These are phyloP conservation scores for Austroboletus niveus DNA, from an alignment of 1,284 basidiomycete species.

Conservation along the genomic window DNA sequence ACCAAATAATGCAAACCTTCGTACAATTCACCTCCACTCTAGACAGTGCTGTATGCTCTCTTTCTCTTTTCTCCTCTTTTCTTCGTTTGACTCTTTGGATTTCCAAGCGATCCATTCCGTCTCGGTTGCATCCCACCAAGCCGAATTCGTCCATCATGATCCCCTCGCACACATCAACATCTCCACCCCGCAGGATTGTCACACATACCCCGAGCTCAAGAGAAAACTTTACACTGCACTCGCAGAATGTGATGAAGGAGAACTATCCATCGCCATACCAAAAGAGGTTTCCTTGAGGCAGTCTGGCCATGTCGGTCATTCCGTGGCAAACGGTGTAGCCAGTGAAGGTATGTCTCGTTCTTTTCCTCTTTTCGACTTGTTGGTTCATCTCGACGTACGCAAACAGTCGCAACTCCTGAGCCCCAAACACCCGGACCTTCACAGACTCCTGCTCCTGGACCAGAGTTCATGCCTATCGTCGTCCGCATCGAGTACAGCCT, in stretches of 20 bases:
- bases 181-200: constrained; percentile 77
- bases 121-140: constrained; percentile 62
- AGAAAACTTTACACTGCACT: constrained; percentile 88
- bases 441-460: constrained; percentile 42
- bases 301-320: constrained; percentile 47
- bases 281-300: constrained; percentile 72
- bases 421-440: constrained; percentile 65
- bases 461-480: constrained; percentile 77
- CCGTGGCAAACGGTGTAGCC: constrained; percentile 36
- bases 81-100: constrained; percentile 17
- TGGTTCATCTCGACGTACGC: constrained; percentile 9
- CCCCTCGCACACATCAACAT: constrained; percentile 70
- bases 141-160: constrained; percentile 77
- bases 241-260: constrained; percentile 90
- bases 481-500: constrained; percentile 81
- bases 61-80: background rate
- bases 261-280: constrained; percentile 89
- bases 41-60: constrained; percentile 73
- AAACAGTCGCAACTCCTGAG: constrained; percentile 69
- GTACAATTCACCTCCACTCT: constrained; percentile 81
- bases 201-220: constrained; percentile 92
- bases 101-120: constrained; percentile 70
- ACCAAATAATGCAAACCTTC: constrained; percentile 74
- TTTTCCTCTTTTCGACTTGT: background rate
- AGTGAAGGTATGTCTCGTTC: constrained; percentile 46